phyloP scores from a whole-genome alignment of 208 protist species.

The Trypanosomatidae sp. region DNA sequence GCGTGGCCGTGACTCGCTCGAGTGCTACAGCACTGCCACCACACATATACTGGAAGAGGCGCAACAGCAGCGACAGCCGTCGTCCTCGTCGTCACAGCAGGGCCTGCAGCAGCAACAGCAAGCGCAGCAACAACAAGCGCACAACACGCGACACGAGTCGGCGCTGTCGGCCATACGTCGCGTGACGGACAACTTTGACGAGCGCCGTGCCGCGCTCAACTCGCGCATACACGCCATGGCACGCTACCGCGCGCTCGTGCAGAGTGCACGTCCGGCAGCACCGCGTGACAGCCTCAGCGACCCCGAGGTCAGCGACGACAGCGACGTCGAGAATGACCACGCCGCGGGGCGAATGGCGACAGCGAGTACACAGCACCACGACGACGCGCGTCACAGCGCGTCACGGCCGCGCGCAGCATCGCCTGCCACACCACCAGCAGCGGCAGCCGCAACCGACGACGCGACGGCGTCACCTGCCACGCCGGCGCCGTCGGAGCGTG shows the following conservation, averaged over 20 bases:
- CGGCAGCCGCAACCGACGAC: too few relatives aligned
- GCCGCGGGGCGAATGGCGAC: not conserved
- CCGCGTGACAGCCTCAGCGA: constrained; percentile 6
- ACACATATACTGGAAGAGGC: too few relatives aligned
- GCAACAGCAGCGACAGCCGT: too few relatives aligned
- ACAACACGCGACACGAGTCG: not conserved
- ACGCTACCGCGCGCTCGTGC: not conserved
- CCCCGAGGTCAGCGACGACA: constrained; percentile 11
- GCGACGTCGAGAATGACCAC: not conserved
- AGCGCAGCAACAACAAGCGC: not conserved
- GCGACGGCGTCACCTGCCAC: too few relatives aligned
- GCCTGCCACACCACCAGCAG: too few relatives aligned
- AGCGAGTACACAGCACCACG: not conserved
- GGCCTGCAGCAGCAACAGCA: constrained; percentile 4
- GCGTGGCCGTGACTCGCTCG: not conserved
- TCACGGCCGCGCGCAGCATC: too few relatives aligned
- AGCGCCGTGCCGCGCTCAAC: not conserved
- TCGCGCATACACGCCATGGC: constrained; percentile 4
- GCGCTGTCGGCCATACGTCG: not conserved
- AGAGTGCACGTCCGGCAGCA: constrained; percentile 2
- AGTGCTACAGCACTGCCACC: not conserved
- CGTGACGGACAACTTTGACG: not conserved
- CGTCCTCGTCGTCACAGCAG: not conserved
- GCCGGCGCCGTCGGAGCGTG: too few relatives aligned
- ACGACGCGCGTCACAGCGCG: too few relatives aligned